phyloP scores from a whole-genome alignment of 345 rosid genomes.

The Isatis tinctoria region DNA sequence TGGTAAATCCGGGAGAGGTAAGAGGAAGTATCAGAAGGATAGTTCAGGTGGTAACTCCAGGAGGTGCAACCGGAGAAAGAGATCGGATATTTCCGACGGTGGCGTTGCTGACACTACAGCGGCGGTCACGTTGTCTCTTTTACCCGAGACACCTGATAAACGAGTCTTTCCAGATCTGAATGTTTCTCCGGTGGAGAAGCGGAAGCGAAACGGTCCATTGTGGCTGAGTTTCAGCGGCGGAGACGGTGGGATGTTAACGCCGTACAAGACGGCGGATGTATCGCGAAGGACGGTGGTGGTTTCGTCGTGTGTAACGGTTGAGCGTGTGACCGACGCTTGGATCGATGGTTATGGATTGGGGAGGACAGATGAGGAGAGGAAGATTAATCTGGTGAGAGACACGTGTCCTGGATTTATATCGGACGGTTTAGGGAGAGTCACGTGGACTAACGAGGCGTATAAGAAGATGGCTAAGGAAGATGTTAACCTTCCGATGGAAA shows the following conservation, averaged over 20 bases:
- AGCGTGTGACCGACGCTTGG: conserved; percentile 72
- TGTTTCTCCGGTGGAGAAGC: conserved; percentile 18
- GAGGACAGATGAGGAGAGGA: conserved; percentile 53
- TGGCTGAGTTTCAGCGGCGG: conserved; percentile 49
- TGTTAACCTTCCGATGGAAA: conserved; percentile 18
- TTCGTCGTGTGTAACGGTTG: conserved; percentile 64
- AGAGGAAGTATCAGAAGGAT: conserved; percentile 25
- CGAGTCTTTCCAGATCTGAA: conserved; percentile 21
- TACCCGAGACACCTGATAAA: conserved; percentile 63
- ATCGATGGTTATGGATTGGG: conserved; percentile 49
- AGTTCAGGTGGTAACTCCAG: conserved; percentile 15
- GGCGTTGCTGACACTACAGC: background rate
- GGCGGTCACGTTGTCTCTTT: conserved; percentile 53
- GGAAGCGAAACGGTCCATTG: conserved; percentile 22
- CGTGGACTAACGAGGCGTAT: conserved; percentile 73
- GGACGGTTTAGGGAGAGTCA: conserved; percentile 58
- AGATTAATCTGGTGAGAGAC: conserved; percentile 50
- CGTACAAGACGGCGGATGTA: conserved; percentile 25
- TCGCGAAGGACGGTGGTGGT: conserved; percentile 26
- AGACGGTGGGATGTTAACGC: background rate
- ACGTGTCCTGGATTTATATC: conserved; percentile 82
- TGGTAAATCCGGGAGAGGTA: conserved; percentile 41
- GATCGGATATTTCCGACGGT: conserved; percentile 11
- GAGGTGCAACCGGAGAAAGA: conserved; percentile 36
- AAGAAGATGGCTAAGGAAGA: conserved; percentile 50